Evolutionary conservation across 176 grass and related monocot species (phyloP), one percentile per base, ranked within the genome.

Genomic region (Musa beccarii): DNA sequence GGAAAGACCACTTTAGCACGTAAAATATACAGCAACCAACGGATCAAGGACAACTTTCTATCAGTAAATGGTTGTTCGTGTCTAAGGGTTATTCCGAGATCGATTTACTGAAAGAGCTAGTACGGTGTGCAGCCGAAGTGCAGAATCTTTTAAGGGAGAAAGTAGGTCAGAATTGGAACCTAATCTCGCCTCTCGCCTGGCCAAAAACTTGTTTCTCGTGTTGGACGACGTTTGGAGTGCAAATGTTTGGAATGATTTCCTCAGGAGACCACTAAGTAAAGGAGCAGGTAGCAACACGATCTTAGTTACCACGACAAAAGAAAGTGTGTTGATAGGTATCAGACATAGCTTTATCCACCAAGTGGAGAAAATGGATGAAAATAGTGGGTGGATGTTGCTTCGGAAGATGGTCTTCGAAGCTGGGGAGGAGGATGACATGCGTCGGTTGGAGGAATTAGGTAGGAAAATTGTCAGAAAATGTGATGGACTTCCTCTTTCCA

Each of bases 401-500:
- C 74, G 78, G 69, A 87, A 64, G 57, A 80, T 55, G 10, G 77
- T 74, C 1, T 28, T 28, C 26, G 26, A 28, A 28, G 1, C 26
- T 28, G 26, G 26, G 26, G 26, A 28, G 26, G 26, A 28, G 9
- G 7, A 20, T 17, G 52, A 57, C 9, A 51, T 26, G 1, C 26
- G 26, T 22, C 22, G 22, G 22, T 22, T 22, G 22, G 22, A 22
- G 22, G 22, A 22, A 22, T 0, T 28, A 28, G 84, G 72, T 0
- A 54, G 19, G 4, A 34, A 82, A 57, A 90, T 90, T 76, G 49
- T 87, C 6, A 22, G 15, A 13, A 85, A 64, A 68, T 92, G 86
- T 55, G 81, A 56, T 11, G 66, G 81, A 11, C 83, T 92, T 8
- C 83, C 89, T 0, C 75, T 92, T 0, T 81, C 81, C 49, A 86